A percentile compares a stretch with the other conserved stretches of the same genome.
Conservation (phyloP, 2,329 filamentous ascomycete genomes). For the Torrubiella hemipterigena region DNA sequence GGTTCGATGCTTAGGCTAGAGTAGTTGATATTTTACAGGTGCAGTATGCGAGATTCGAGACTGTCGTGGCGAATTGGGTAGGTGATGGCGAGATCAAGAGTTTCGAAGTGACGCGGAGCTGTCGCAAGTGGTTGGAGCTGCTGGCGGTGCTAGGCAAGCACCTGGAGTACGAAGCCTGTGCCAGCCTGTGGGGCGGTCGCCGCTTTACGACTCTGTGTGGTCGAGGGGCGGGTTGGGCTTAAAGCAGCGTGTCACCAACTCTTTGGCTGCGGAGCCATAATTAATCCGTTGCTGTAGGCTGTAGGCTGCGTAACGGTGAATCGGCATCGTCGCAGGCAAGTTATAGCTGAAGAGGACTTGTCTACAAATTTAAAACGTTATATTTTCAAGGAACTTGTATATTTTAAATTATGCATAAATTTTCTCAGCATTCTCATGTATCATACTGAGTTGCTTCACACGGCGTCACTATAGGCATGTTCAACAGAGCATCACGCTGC, state of each 20-base stretch:
- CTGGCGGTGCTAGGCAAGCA: neutral
- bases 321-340: too few relatives aligned
- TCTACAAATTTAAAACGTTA: too few relatives aligned
- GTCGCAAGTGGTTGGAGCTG: too few relatives aligned
- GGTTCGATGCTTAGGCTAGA: constrained; percentile 1
- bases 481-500: too few relatives aligned
- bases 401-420: too few relatives aligned
- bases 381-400: too few relatives aligned
- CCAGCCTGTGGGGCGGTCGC: too few relatives aligned
- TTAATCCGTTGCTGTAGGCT: constrained; percentile 7
- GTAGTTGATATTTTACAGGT: neutral
- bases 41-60: neutral
- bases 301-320: too few relatives aligned
- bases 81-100: neutral
- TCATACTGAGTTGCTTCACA: too few relatives aligned
- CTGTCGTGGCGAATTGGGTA: neutral
- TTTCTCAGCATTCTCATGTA: too few relatives aligned
- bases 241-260: constrained; percentile 2
- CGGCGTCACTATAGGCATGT: too few relatives aligned
- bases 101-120: neutral
- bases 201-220: neutral
- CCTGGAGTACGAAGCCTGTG: neutral
- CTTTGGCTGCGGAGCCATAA: constrained; percentile 1
- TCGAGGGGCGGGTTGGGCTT: neutral
- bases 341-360: too few relatives aligned